phyloP scores from a whole-genome alignment of 148 eudicot species.

The Chenopodium formosanum region DNA sequence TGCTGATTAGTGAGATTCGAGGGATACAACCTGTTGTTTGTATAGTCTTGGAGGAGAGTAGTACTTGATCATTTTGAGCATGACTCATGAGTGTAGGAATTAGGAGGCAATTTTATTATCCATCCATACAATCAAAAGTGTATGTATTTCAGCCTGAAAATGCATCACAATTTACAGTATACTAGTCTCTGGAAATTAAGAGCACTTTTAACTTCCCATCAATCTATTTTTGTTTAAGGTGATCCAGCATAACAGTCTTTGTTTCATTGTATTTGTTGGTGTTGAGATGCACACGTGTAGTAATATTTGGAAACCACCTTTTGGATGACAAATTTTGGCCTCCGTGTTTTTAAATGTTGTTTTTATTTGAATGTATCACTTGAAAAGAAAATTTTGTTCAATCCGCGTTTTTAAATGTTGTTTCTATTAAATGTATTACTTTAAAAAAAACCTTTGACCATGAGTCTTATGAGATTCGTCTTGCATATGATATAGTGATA shows the following conservation, averaged over 20 bases:
- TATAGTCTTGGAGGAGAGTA: conserved; percentile 11
- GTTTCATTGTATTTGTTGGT: neutral
- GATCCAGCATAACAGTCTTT: neutral
- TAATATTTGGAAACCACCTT: no score
- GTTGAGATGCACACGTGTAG: conserved; percentile 1
- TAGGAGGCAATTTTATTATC: conserved; percentile 13
- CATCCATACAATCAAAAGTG: neutral
- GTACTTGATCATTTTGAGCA: conserved; percentile 1
- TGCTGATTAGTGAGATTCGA: neutral
- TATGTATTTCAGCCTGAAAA: neutral
- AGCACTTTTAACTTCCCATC: neutral
- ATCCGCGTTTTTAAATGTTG: no score
- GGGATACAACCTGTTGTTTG: conserved; percentile 4
- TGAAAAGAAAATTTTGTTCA: no score
- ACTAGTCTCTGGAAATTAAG: neutral
- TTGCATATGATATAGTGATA: no score
- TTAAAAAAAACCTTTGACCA: no score
- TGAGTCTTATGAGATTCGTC: no score
- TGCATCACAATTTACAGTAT: neutral
- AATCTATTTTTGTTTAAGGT: neutral
- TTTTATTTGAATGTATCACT: no score
- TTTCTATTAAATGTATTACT: no score
- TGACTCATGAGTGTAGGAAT: conserved; percentile 5
- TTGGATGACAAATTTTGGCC: no score
- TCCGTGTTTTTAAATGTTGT: no score